Evolutionary conservation across 208 protist species (phyloP).

Genomic region (Naegleria gruberi): DNA sequence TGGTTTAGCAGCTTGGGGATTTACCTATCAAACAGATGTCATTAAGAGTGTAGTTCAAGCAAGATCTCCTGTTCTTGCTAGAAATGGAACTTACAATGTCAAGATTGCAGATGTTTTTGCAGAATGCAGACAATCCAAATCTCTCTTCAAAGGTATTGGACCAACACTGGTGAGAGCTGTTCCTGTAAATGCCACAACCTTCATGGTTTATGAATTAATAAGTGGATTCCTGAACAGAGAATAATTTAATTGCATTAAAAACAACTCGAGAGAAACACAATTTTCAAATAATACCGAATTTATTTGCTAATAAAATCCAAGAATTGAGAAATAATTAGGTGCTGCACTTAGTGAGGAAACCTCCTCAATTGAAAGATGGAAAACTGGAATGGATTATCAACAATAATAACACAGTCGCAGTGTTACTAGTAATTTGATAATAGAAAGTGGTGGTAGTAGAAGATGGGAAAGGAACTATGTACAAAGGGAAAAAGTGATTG

Average conservation of each 20-base stretch:
- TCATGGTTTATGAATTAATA: constrained; percentile 6
- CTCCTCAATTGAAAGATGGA: too few relatives aligned
- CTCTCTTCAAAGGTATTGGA: neutral
- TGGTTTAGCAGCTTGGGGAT: neutral
- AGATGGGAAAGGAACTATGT: too few relatives aligned
- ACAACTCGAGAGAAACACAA: too few relatives aligned
- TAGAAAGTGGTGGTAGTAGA: too few relatives aligned
- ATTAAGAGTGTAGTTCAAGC: neutral
- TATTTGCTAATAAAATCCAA: too few relatives aligned
- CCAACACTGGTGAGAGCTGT: neutral
- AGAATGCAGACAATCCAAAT: neutral
- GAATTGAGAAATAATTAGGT: too few relatives aligned
- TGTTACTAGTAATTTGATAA: too few relatives aligned
- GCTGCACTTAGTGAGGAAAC: too few relatives aligned
- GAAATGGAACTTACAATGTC: neutral
- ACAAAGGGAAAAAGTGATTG: too few relatives aligned
- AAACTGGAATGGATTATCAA: too few relatives aligned
- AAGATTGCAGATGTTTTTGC: neutral
- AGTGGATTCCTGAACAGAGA: neutral
- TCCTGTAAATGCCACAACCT: constrained; percentile 20
- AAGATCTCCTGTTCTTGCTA: neutral
- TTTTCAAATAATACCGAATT: too few relatives aligned
- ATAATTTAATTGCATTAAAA: neutral
- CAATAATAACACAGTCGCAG: too few relatives aligned
- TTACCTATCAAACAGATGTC: neutral